Conservation (phyloP, 2,329 filamentous ascomycete species). For the Epichloe typhina region DNA sequence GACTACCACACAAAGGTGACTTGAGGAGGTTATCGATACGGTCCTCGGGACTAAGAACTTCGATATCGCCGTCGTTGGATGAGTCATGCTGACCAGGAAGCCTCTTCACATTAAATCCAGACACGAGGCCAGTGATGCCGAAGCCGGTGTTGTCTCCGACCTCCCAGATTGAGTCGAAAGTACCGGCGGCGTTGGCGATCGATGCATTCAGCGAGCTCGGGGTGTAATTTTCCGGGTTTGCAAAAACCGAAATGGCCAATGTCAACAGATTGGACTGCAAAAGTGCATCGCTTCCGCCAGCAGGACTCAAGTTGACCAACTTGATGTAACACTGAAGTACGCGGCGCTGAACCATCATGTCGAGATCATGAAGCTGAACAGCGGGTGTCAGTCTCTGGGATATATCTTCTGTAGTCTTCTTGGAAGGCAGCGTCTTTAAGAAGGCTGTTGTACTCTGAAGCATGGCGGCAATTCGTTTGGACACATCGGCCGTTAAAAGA, state of each 20-base stretch:
- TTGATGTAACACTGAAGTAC: slow-evolving; percentile 93
- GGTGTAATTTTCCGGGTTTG: slow-evolving; percentile 79
- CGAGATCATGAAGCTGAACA: slow-evolving; percentile 77
- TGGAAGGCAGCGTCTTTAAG: slow-evolving; percentile 67
- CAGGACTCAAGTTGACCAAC: slow-evolving; percentile 75
- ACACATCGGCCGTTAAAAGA: slow-evolving; percentile 83
- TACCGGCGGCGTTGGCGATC: slow-evolving; percentile 79
- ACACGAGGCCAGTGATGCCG: slow-evolving; percentile 75
- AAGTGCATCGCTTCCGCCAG: slow-evolving; percentile 71
- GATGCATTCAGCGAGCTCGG: slow-evolving; percentile 77
- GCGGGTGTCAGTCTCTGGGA: slow-evolving; percentile 72
- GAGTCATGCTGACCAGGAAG: slow-evolving; percentile 56
- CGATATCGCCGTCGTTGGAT: slow-evolving; percentile 29
- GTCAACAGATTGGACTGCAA: slow-evolving; percentile 86
- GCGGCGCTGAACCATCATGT: slow-evolving; percentile 83
- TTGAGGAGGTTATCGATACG: slow-evolving; percentile 47
- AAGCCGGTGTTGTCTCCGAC: slow-evolving; percentile 89
- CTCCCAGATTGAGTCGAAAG: slow-evolving; percentile 92
- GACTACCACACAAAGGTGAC: slow-evolving; percentile 66
- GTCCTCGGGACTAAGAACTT: slow-evolving; percentile 48
- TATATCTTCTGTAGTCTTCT: slow-evolving; percentile 78
- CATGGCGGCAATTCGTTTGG: slow-evolving; percentile 85
- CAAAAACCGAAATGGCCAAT: slow-evolving; percentile 86
- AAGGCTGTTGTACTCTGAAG: slow-evolving; percentile 89
- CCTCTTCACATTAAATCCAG: slow-evolving; percentile 58